Evolutionary conservation across 345 rosid genomes (phyloP), one percentile per base, ranked within the genome.

Genomic region (Boechera divaricarpa): DNA sequence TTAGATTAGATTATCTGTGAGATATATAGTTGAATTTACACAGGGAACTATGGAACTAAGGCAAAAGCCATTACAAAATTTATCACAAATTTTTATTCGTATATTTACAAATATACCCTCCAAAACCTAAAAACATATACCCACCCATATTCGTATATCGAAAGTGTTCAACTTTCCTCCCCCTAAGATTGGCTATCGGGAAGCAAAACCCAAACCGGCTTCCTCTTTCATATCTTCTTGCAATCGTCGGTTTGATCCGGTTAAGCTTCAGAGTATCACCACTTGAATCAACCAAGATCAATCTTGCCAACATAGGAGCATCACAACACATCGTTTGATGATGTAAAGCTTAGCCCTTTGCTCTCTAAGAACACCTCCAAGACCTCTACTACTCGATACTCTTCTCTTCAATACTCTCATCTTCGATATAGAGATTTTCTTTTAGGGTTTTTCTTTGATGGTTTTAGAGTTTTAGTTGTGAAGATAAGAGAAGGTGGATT

Each of bases 291-390:
- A 60, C 48, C 49, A 60, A 42, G 69, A 69, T 80, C 74, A 91
- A 66, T 91, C 98, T 78, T 90, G 91, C 96, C 96, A 90, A 63
- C 89, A 90, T 67, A 90, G 80, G 26, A 90, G 89, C 96, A 90
- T 94, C 71, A 90, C 90, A 8, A 94, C 96, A 72, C 98, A 94
- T 78, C 97, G 81, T 71, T 89, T 79, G 16, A 94, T 91, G 39
- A 94, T 91, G 81, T 94, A 94, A 73, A 91, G 88, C 76, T 74
- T 83, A 10, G 97, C 97, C 79, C 88, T 90, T 81, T 90, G 98
- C 78, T 94, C 97, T 81, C 89, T 82, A 10, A 91, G 91, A 52
- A 81, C 88, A 55, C 90, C 85, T 24, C 94, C 93, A n/a, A 87
- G 81, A 1, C 96, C 90, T 74, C 83, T 89, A 9, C 62, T 72